Evolutionary conservation across 139 green algal genomes (phyloP).

Genomic region (Haematococcus lacustris): DNA sequence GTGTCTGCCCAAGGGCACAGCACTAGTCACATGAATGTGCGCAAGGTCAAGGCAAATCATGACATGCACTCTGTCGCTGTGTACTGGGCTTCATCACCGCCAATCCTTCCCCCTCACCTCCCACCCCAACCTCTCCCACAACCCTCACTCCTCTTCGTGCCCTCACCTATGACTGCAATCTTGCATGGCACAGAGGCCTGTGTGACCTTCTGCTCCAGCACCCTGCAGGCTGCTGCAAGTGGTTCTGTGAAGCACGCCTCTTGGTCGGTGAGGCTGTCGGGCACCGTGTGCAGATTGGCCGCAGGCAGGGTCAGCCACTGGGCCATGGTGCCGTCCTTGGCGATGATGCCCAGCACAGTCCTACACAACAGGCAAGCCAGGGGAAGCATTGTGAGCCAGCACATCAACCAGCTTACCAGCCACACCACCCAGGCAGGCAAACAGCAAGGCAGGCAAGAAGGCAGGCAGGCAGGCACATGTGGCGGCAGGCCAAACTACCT

Average conservation of each 20-base stretch:
- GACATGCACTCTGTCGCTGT: too few relatives aligned
- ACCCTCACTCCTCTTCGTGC: neutral
- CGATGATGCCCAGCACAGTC: constrained; percentile 71
- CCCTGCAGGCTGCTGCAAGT: constrained; percentile 61
- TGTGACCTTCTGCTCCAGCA: constrained; percentile 51
- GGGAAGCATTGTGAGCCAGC: too few relatives aligned
- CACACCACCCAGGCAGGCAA: too few relatives aligned
- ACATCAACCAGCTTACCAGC: too few relatives aligned
- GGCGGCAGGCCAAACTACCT: too few relatives aligned
- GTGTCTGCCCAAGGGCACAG: neutral
- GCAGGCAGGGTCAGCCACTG: constrained; percentile 51
- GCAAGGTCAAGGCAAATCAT: too few relatives aligned
- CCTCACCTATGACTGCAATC: constrained; percentile 24
- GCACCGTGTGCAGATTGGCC: constrained; percentile 57
- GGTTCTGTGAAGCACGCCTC: constrained; percentile 65
- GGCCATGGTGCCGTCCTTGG: constrained; percentile 51
- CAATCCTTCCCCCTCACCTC: too few relatives aligned
- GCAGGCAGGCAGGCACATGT: too few relatives aligned
- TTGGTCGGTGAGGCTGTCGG: constrained; percentile 38
- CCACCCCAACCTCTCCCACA: too few relatives aligned
- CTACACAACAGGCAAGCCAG: constrained; percentile 22
- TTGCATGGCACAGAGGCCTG: neutral
- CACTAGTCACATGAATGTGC: neutral
- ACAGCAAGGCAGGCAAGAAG: too few relatives aligned
- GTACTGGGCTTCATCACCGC: too few relatives aligned